Base-by-base conservation (phyloP, 1,284 basidiomycete species). In the Stereum hirsutum region DNA sequence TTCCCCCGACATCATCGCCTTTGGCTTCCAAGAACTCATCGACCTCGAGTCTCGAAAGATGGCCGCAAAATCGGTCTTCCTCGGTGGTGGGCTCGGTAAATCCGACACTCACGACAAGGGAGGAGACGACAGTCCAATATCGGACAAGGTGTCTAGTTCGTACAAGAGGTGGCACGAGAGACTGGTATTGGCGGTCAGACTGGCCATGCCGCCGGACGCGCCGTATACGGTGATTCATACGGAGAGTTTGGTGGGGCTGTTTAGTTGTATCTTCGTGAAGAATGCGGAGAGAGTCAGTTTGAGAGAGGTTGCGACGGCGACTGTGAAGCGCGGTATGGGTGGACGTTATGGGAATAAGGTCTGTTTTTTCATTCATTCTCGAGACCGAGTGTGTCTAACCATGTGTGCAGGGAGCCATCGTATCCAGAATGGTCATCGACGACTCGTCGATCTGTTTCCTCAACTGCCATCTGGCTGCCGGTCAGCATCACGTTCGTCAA, bases 321-420 rank as follows among this genome's bases (percentile, higher is more conserved):
- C 81, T 0, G 74, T 97, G 50, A 98, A 98, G 65, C 71, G 89
- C 19, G 95, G 95, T 0, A 87, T 98, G 73, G 86, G 87, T 1
- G 90, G 91, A 5, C 70, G 84, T 47, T 97, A 95, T 58, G 95
- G 95, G 1, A 99, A 99, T 62, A 98, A 99, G 75, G 89, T 89
- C 47, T 41, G 67, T 55, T 11, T 6, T 24, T 40, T 19, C 42
- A 24, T 32, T 34, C 11, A n/a, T 10, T 5, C 23, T 8, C 12
- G 32, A 14, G 32, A 14, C 27, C 3, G 33, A 15, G 20, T 7
- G 8, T 20, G 24, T 6, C n/a, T n/a, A n/a, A n/a, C n/a, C n/a
- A n/a, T n/a, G n/a, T n/a, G n/a, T 48, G 11, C 52, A 91, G 84
- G 95, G 95, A 12, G 93, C 87, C 0, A 93, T 98, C 46, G 77